Percentiles rank a stretch among this genome's conserved stretches.
Evolutionary conservation across 805 yeast species (phyloP).

Genomic region (Candida pseudofarinosa): DNA sequence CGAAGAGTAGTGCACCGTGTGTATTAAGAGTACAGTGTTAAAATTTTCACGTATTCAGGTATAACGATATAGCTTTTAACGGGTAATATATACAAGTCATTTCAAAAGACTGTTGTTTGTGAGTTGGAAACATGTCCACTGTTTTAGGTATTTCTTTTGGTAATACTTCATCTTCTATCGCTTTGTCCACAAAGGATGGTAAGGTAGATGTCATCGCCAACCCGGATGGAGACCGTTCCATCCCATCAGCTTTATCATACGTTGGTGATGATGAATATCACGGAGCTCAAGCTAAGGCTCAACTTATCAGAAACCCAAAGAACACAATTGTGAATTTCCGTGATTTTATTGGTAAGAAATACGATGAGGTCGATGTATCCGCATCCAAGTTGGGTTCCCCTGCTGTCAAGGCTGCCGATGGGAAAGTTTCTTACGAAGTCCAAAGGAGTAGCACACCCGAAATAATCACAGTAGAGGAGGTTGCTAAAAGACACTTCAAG

Average conservation of each 20-base stretch:
- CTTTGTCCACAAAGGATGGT: constrained; percentile 80
- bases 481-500: constrained; percentile 75
- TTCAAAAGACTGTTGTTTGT: background rate
- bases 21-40: background rate
- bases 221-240: constrained; percentile 97
- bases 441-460: constrained; percentile 46
- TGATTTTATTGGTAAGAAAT: constrained; percentile 80
- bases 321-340: constrained; percentile 90
- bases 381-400: constrained; percentile 51
- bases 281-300: constrained; percentile 93
- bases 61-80: background rate
- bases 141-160: constrained; percentile 96
- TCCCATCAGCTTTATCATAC: constrained; percentile 88
- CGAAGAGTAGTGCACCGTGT: background rate
- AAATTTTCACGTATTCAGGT: constrained; percentile 6
- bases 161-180: constrained; percentile 92
- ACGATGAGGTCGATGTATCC: constrained; percentile 59
- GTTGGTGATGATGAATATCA: constrained; percentile 95
- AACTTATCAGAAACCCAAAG: constrained; percentile 82
- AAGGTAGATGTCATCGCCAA: constrained; percentile 96
- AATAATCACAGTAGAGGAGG: constrained; percentile 67
- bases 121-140: constrained; percentile 28
- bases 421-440: constrained; percentile 66
- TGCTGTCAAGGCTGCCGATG: constrained; percentile 51
- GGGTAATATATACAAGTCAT: background rate